phyloP scores from a whole-genome alignment of 2,329 filamentous ascomycete genomes.

The Xylariaceae sp. region DNA sequence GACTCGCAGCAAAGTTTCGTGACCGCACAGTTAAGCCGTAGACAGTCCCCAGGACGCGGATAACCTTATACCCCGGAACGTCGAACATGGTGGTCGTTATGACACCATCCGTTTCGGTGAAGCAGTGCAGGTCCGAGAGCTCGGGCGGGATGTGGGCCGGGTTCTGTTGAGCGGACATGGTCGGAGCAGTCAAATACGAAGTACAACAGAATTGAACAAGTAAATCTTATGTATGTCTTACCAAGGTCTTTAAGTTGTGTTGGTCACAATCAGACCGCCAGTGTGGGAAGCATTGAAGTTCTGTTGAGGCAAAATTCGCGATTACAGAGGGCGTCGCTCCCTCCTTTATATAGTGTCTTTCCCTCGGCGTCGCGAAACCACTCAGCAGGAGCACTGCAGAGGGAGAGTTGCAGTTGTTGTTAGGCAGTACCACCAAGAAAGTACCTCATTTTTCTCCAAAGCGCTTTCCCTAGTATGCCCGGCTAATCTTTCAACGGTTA shows the following conservation, averaged over 20 bases:
- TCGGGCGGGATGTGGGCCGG: constrained; percentile 46
- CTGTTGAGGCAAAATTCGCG: too few species aligned
- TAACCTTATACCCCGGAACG: constrained; percentile 64
- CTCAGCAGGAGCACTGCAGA: too few species aligned
- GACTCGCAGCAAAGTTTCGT: constrained; percentile 62
- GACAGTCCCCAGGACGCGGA: constrained; percentile 62
- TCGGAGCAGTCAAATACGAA: not conserved
- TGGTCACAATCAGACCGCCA: too few species aligned
- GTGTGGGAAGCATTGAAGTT: too few species aligned
- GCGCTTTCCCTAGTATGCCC: not conserved
- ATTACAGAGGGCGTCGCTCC: not conserved
- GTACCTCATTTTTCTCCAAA: not conserved
- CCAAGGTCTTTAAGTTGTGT: not conserved
- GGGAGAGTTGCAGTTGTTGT: too few species aligned
- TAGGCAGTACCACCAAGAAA: too few species aligned
- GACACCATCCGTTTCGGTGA: constrained; percentile 65
- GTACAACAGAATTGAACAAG: not conserved
- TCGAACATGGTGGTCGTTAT: constrained; percentile 70
- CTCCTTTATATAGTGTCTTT: too few species aligned
- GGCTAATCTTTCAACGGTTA: not conserved
- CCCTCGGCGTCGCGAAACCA: too few species aligned
- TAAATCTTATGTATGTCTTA: not conserved
- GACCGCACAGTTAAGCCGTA: constrained; percentile 63
- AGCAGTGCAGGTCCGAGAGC: constrained; percentile 60
- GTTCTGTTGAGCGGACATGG: constrained; percentile 11